These are phyloP conservation scores for Pleurotus tuoliensis DNA, from an alignment of 768 basidiomycete species.

Conservation along the genomic window DNA sequence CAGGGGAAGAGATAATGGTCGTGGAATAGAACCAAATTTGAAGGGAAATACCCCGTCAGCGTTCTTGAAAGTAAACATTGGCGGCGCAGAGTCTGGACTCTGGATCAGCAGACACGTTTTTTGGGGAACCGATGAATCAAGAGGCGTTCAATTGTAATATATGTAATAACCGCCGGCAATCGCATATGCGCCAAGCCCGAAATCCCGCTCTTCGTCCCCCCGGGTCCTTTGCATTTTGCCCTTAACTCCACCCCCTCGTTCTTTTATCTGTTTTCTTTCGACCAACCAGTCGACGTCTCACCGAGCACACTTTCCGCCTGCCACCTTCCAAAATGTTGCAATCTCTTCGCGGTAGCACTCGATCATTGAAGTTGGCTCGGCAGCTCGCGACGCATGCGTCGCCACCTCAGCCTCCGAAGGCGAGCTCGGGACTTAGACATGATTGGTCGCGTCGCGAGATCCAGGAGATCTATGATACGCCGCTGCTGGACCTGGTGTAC, in stretches of 20 bases:
- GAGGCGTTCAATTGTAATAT: neutral
- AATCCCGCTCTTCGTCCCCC: neutral
- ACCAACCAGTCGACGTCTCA: conserved; percentile 4
- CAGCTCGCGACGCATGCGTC: conserved; percentile 63
- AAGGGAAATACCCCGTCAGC: neutral
- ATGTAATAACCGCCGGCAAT: conserved; percentile 6
- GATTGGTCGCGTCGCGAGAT: conserved; percentile 82
- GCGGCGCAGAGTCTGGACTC: too few relatives aligned
- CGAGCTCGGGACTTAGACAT: conserved; percentile 38
- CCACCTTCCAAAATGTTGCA: conserved; percentile 10
- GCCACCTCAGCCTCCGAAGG: conserved; percentile 17
- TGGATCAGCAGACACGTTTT: too few relatives aligned
- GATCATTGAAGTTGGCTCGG: conserved; percentile 31
- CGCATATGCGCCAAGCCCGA: neutral
- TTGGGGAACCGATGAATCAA: neutral
- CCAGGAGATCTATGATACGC: conserved; percentile 78
- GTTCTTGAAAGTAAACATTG: conserved; percentile 4
- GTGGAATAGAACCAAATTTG: too few relatives aligned
- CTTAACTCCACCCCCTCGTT: conserved; percentile 4
- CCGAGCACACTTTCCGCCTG: conserved; percentile 10
- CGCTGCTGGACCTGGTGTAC: conserved; percentile 87
- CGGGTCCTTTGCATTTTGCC: neutral
- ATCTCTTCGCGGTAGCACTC: conserved; percentile 6
- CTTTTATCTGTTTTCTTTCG: conserved; percentile 1
- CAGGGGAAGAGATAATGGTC: too few relatives aligned